phyloP scores from a whole-genome alignment of 208 protist species.

The Vickermania ingenoplastis region DNA sequence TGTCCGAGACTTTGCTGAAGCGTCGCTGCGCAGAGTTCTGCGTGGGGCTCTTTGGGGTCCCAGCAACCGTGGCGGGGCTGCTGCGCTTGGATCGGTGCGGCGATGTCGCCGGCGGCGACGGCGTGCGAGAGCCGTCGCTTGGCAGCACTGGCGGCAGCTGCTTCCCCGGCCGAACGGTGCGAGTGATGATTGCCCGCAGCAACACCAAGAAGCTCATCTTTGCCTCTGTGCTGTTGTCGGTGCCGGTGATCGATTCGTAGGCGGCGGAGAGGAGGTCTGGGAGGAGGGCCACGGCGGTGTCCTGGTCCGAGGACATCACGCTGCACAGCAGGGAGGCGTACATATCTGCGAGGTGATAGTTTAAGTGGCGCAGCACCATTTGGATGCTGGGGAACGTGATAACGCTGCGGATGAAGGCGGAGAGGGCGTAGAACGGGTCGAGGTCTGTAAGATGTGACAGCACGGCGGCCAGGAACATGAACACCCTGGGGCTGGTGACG shows the following conservation, averaged over 20 bases:
- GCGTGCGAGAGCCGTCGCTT: not conserved
- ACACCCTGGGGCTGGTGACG: conserved; percentile 8
- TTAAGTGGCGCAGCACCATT: conserved; percentile 2
- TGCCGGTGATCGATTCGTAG: conserved; percentile 14
- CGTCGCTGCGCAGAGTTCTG: not conserved
- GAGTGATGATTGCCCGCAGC: conserved; percentile 14
- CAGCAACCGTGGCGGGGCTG: not conserved
- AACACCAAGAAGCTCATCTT: conserved; percentile 16
- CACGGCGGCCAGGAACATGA: conserved; percentile 26
- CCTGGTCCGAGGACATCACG: conserved; percentile 15
- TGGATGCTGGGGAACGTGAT: conserved; percentile 10
- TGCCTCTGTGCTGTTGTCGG: not conserved
- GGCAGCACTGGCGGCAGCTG: not conserved
- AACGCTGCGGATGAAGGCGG: conserved; percentile 15
- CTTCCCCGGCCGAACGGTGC: conserved; percentile 5
- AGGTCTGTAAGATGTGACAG: conserved; percentile 40
- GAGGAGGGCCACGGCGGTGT: conserved; percentile 10
- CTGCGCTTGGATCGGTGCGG: conserved; percentile 3
- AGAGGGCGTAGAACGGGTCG: conserved; percentile 30
- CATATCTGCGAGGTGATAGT: conserved; percentile 13
- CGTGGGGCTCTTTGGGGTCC: not conserved
- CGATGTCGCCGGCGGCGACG: not conserved
- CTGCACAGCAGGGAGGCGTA: conserved; percentile 23
- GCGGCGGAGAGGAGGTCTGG: conserved; percentile 17
- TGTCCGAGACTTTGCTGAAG: not conserved